Evolutionary conservation across 2,329 filamentous ascomycete genomes (phyloP), one percentile per base, ranked within the genome.

Genomic region (Daldinia sp.): DNA sequence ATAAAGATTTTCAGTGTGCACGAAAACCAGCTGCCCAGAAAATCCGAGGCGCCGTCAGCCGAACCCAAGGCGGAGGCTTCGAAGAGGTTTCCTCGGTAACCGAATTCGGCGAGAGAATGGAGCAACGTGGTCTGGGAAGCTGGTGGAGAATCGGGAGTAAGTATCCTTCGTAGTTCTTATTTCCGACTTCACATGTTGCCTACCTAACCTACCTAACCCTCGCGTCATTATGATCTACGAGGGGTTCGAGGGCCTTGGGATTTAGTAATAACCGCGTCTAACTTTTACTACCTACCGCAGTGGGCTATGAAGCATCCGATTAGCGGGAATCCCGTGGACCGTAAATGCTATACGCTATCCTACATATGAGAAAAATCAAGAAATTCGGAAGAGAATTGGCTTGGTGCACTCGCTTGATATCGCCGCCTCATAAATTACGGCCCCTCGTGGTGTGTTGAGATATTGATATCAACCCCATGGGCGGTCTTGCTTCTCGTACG

Each of bases 81-180:
- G 78, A 83, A 50, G 89, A 92, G 74, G 83, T 87, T 1, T 82
- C 83, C 3, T 85, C 85, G 1, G 85, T 91, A 4, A 85, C 86
- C 66, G 86, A 87, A 10, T 92, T 92, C 75, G 87, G 83, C 0
- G 76, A 75, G 25, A 76, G 80, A 15, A 91, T 92, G 88, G 81
- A 87, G 55, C 72, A 79, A 32, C 80, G 83, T 48, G 87, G 87
- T 0, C 74, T 91, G 4, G 80, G 80, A 67, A 73, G 70, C 0
- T 93, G 90, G 90, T 92, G 89, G 88, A 84, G 84, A 70, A 82
- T 78, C 48, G 88, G 82, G 0, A 92, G 92, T 90, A 87, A 87
- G 10, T 89, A 80, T 65, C 23, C 15, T 37, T 43, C 23, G 27
- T 9, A 7, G 10, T 45, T 43, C 30, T 23, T 7, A n/a, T 49